A percentile compares a stretch with the other conserved stretches of the same genome.
Evolutionary conservation across 1,284 basidiomycete species (phyloP).

Genomic region (Marasmius oreades): DNA sequence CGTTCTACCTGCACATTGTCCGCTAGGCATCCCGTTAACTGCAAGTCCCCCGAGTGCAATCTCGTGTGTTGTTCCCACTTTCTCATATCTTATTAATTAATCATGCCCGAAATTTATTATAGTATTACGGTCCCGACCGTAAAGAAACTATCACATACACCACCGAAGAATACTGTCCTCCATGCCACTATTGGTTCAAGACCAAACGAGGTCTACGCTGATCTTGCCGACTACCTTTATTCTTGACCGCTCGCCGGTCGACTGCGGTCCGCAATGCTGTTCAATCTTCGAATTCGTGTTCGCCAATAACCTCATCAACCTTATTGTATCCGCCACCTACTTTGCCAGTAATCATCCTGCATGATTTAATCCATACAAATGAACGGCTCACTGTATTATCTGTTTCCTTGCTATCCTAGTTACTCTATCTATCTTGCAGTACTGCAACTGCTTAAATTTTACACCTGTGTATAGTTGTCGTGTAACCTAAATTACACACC

Average conservation of each 20-base stretch:
- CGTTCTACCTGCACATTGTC: slow-evolving; percentile 60
- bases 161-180: slow-evolving; percentile 54
- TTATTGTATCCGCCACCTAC: background rate
- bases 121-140: slow-evolving; percentile 70
- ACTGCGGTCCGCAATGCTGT: background rate
- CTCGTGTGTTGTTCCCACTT: slow-evolving; percentile 27
- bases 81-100: slow-evolving; percentile 12
- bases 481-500: background rate
- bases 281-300: background rate
- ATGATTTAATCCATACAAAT: background rate
- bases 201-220: slow-evolving; percentile 30
- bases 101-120: slow-evolving; percentile 10
- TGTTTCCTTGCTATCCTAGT: slow-evolving; percentile 1
- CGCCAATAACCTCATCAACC: background rate
- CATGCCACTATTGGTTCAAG: slow-evolving; percentile 65
- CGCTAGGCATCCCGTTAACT: slow-evolving; percentile 44
- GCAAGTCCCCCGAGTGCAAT: slow-evolving; percentile 56
- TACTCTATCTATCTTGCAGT: slow-evolving; percentile 1
- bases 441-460: background rate
- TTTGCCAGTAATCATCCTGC: background rate
- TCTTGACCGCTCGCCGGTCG: background rate
- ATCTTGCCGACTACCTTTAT: background rate
- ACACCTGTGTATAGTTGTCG: background rate
- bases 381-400: background rate
- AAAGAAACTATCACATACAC: slow-evolving; percentile 53